A percentile compares a stretch with the other conserved stretches of the same genome.
Conservation (phyloP, 352 stramenopile genomes). For the Phytophthora capsici region DNA sequence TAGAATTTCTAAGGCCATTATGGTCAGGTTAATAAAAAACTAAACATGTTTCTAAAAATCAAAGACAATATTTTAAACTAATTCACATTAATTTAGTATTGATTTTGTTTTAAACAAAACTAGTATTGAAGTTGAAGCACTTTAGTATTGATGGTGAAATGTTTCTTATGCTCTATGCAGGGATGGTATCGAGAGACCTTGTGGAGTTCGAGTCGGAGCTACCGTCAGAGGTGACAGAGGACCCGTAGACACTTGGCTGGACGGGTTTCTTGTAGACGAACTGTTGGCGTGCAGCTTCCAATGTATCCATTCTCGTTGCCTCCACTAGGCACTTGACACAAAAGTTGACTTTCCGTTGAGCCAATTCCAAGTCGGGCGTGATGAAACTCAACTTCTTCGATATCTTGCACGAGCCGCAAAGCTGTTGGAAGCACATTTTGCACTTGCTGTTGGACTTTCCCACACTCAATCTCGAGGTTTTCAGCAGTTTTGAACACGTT, state of each 20-base stretch:
- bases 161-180: too few species aligned
- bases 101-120: too few species aligned
- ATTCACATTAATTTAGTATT: background rate
- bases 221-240: slow-evolving; percentile 10
- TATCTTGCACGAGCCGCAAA: slow-evolving; percentile 33
- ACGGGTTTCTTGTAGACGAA: slow-evolving; percentile 29
- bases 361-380: slow-evolving; percentile 17
- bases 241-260: slow-evolving; percentile 21
- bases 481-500: slow-evolving; percentile 25
- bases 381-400: slow-evolving; percentile 36
- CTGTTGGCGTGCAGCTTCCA: slow-evolving; percentile 25
- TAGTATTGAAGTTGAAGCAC: too few species aligned
- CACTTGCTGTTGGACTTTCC: slow-evolving; percentile 25
- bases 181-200: background rate
- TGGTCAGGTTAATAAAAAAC: too few species aligned
- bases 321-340: slow-evolving; percentile 35
- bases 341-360: slow-evolving; percentile 36
- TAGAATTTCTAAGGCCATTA: background rate
- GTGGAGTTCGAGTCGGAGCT: slow-evolving; percentile 15
- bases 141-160: too few species aligned
- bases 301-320: slow-evolving; percentile 23
- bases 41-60: too few species aligned
- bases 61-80: slow-evolving; percentile 9
- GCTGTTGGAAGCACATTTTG: slow-evolving; percentile 26
- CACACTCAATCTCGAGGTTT: slow-evolving; percentile 10